Conservation (phyloP, 352 stramenopile genomes). For the Globisporangium heterothallicum region DNA sequence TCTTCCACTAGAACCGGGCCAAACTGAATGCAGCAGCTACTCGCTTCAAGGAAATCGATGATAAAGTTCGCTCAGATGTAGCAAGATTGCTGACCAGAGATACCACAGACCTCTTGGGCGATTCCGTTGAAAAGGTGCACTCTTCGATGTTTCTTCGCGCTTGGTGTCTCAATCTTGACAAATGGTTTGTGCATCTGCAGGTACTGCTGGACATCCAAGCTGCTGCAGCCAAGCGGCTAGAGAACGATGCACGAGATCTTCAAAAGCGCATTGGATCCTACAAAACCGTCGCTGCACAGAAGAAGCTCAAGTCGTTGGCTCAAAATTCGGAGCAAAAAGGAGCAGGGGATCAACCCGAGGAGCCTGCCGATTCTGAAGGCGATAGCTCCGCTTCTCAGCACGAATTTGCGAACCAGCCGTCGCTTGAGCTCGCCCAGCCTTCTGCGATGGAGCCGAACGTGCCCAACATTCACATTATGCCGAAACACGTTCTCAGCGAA, state of each 20-base stretch:
- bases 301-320: background rate
- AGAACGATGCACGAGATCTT: conserved; percentile 6
- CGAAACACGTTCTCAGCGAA: conserved; percentile 48
- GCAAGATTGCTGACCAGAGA: conserved; percentile 31
- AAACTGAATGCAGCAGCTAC: conserved; percentile 53
- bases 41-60: conserved; percentile 64
- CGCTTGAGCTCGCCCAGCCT: conserved; percentile 3
- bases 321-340: background rate
- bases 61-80: conserved; percentile 41
- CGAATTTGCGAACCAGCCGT: background rate
- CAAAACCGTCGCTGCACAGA: background rate
- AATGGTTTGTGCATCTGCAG: conserved; percentile 13
- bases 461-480: conserved; percentile 24
- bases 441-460: background rate
- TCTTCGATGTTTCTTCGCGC: background rate
- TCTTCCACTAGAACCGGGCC: conserved; percentile 40
- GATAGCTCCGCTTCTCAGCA: background rate
- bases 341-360: conserved; percentile 2
- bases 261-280: conserved; percentile 7
- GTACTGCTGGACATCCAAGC: conserved; percentile 30
- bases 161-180: background rate
- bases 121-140: conserved; percentile 37
- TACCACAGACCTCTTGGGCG: conserved; percentile 23
- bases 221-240: conserved; percentile 21
- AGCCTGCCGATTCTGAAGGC: conserved; percentile 1